These are phyloP conservation scores for Monosporascus sp. DNA, from an alignment of 2,329 filamentous ascomycete genomes.

Conservation along the genomic window DNA sequence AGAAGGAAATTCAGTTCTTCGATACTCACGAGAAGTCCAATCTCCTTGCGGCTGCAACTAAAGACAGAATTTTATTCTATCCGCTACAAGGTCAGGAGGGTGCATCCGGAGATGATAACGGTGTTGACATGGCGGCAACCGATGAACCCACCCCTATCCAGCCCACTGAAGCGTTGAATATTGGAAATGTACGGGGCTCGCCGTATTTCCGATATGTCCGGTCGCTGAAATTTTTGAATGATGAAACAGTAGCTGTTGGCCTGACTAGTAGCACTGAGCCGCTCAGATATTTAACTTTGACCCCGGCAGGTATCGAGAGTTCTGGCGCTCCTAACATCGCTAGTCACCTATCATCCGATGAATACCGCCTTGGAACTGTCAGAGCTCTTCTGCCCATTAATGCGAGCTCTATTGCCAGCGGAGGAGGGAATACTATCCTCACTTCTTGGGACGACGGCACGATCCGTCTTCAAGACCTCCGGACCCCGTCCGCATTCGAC, in stretches of 20 bases:
- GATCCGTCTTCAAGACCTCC: slow-evolving; percentile 45
- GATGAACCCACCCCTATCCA: slow-evolving; percentile 7
- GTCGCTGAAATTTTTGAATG: slow-evolving; percentile 41
- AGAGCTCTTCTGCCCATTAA: slow-evolving; percentile 43
- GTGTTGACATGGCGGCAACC: slow-evolving; percentile 6
- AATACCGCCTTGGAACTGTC: slow-evolving; percentile 29
- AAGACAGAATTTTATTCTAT: slow-evolving; percentile 31
- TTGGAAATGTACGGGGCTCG: slow-evolving; percentile 12
- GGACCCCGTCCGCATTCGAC: slow-evolving; percentile 42
- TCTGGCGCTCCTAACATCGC: slow-evolving; percentile 30
- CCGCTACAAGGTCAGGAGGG: slow-evolving; percentile 14
- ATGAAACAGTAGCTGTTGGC: slow-evolving; percentile 40
- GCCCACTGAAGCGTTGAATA: slow-evolving; percentile 14
- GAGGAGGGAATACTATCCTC: slow-evolving; percentile 38
- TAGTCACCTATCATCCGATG: slow-evolving; percentile 19
- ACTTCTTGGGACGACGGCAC: slow-evolving; percentile 52
- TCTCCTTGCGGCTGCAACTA: slow-evolving; percentile 30
- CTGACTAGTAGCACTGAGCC: slow-evolving; percentile 38
- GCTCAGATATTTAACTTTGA: slow-evolving; percentile 41
- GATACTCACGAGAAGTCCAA: slow-evolving; percentile 25
- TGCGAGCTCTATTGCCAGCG: slow-evolving; percentile 23
- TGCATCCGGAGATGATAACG: neutral
- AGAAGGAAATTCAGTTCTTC: slow-evolving; percentile 30
- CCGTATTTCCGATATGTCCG: slow-evolving; percentile 24
- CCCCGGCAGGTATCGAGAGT: slow-evolving; percentile 39